Evolutionary conservation across 2,329 filamentous ascomycete species (phyloP), one percentile per base, ranked within the genome.

Genomic region (Cryphonectria nitschkei): DNA sequence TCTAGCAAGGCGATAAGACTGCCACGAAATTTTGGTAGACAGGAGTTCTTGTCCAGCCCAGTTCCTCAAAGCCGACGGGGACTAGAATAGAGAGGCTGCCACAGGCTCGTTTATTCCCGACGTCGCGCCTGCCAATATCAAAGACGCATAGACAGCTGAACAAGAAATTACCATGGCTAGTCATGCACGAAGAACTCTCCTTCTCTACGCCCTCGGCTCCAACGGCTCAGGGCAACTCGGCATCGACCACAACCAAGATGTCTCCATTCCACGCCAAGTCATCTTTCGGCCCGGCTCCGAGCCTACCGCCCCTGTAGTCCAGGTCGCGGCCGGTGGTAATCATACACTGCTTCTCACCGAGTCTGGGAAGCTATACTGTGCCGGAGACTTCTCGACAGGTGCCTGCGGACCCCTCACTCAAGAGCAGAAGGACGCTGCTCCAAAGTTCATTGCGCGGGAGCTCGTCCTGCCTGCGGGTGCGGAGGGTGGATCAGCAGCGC

Each of bases 161-260:
- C 34, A 66, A 34, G 34, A 63, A 5, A 8, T 26, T 4, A 46
- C 9, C n/a, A 69, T 66, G 63, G 34, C 63, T 2, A 34, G 37
- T 14, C 22, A 22, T 22, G 39, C 34, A n/a, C 22, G 58, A 58
- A 71, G 32, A 62, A 87, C 89, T 85, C 79, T 83, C n/a, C 80
- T 81, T 1, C 78, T 93, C 26, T 93, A 90, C 75, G 87, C 92
- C 2, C 84, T 94, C 63, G 92, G 92, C 43, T 95, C 93, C 5
- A 95, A 95, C 76, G 90, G 92, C 61, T 93, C 90, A 1, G 91
- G 91, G 46, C 92, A 95, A 77, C 84, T 95, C 13, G 92, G 90
- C 56, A 86, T 94, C 70, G 88, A 88, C 29, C 92, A 94, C 79
- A 85, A 83, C 72, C 89, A 93, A 77, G 92, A 94, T 76, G 88